Evolutionary conservation across 129 eudicot species (phyloP), one percentile per base, ranked within the genome.

Genomic region (Scalesia atractyloides): DNA sequence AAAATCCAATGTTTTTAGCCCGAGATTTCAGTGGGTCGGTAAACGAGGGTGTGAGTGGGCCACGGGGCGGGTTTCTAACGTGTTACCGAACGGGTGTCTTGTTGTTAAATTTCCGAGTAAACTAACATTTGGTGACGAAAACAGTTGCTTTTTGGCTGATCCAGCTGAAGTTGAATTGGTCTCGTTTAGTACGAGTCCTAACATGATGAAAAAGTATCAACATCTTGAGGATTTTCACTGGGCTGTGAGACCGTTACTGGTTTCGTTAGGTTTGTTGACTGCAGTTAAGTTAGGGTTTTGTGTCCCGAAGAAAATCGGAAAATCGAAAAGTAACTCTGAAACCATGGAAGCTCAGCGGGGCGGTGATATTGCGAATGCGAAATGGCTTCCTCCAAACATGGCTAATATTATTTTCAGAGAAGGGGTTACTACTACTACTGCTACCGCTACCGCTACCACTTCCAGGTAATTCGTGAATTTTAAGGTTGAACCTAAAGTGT

Each of bases 181-280:
- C 14, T 87, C 96, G 5, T 87, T 93, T 43, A 69, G 76, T 9
- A 84, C 87, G 8, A 89, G 86, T 67, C 80, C 73, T 8, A 76
- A 73, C 44, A 57, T 90, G 68, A 73, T 87, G 64, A 82, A 83
- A 66, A 94, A 94, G 82, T 94, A 90, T 73, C 87, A 88, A 61
- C 97, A 90, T 81, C 81, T 90, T 9, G 97, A 94, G 85, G 98
- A 94, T 80, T 87, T 94, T 77, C 98, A 94, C 76, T 94, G 98
- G 98, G 98, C 89, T 6, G 98, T 94, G 16, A 84, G 98, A 78
- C 97, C 98, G 2, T 64, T 90, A 8, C 59, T 94, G 76, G 81
- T 90, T 63, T 87, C 93, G 0, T 48, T 94, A 64, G 97, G 97
- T 43, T 75, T 94, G n/a, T 86, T 94, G 17, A 86, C 91, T 39